Conservation (phyloP, 192 early-diverging fungal species). For the Coemansia sp. region DNA sequence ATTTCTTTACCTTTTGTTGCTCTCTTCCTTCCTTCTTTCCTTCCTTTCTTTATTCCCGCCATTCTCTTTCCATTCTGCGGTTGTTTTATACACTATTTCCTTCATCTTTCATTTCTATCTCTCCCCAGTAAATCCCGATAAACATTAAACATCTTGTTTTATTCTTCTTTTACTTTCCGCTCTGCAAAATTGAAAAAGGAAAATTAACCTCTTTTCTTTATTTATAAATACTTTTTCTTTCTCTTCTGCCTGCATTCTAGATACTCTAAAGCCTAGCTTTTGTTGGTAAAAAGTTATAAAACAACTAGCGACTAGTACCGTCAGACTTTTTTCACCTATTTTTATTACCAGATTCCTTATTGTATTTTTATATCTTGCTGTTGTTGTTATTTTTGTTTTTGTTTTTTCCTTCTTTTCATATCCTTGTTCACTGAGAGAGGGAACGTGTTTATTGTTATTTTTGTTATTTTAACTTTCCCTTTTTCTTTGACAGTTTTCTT, state of each 20-base stretch:
- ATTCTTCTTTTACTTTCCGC: no score
- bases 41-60: not conserved
- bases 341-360: not conserved
- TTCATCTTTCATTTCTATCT: no score
- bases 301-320: not conserved
- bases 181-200: no score
- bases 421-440: no score
- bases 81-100: no score
- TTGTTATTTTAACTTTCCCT: no score
- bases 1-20: not conserved
- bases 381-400: not conserved
- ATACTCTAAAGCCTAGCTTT: not conserved
- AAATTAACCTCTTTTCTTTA: no score
- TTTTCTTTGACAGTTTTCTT: no score
- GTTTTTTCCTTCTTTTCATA: not conserved
- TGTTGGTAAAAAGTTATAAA: not conserved
- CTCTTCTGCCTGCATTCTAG: not conserved
- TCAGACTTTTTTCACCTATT: not conserved
- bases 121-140: no score
- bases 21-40: not conserved
- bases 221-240: not conserved
- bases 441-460: no score
- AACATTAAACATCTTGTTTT: no score
- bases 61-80: not conserved
- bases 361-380: conserved; percentile 6